Evolutionary conservation across 179 eudicot genomes (phyloP).

Genomic region (Pouteria campechiana): DNA sequence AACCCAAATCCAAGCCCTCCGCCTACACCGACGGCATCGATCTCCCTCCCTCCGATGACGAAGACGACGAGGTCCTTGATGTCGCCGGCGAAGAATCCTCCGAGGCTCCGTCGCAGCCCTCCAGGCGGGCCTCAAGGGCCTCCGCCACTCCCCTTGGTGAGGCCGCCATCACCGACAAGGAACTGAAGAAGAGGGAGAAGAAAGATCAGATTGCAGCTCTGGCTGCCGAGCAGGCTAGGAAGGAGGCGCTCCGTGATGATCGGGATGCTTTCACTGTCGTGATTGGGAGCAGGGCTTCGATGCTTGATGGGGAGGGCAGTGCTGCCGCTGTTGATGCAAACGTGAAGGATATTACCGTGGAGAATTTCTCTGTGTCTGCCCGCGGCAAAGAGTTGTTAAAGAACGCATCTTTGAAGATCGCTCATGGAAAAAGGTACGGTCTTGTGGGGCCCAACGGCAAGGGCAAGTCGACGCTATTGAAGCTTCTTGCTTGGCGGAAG

Average conservation of each 20-base stretch:
- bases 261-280: conserved; percentile 63
- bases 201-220: conserved; percentile 56
- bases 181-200: conserved; percentile 65
- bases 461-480: conserved; percentile 82
- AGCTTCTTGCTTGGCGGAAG: conserved; percentile 91
- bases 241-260: conserved; percentile 68
- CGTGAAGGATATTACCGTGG: conserved; percentile 64
- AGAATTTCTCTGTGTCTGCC: conserved; percentile 78
- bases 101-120: conserved; percentile 6
- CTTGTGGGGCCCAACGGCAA: conserved; percentile 85
- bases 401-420: conserved; percentile 63
- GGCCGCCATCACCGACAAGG: conserved; percentile 47
- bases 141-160: conserved; percentile 24
- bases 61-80: conserved; percentile 37
- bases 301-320: conserved; percentile 64
- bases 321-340: conserved; percentile 90
- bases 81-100: conserved; percentile 19
- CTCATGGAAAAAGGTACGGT: conserved; percentile 93
- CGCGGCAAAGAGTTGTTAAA: conserved; percentile 81
- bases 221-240: conserved; percentile 42
- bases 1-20: conserved; percentile 42
- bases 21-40: conserved; percentile 56
- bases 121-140: conserved; percentile 15
- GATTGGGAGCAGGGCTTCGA: conserved; percentile 64
- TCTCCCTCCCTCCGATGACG: conserved; percentile 83